These are phyloP conservation scores for Thraustochytrium striatum DNA, from an alignment of 352 stramenopile species.

Conservation along the genomic window DNA sequence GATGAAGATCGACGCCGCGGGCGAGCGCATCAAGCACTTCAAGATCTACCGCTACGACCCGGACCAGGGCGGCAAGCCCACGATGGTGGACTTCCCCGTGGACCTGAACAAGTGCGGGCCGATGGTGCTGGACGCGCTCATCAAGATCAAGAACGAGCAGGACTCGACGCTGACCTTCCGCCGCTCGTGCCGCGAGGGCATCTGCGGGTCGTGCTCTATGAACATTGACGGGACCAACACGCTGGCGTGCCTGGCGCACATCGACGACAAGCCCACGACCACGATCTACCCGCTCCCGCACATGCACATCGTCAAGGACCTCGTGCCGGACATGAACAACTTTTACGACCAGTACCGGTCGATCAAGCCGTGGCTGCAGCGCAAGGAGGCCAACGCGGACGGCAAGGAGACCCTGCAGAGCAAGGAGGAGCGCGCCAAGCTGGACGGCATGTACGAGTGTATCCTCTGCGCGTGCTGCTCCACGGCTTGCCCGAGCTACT, in stretches of 20 bases:
- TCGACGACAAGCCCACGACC: constrained; percentile 70
- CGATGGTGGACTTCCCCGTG: constrained; percentile 91
- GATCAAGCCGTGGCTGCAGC: constrained; percentile 99
- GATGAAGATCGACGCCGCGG: constrained; percentile 34
- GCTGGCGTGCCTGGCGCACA: constrained; percentile 94
- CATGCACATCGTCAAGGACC: constrained; percentile 99
- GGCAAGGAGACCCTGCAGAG: constrained; percentile 69
- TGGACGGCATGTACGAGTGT: constrained; percentile 99
- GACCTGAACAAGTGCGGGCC: constrained; percentile 94
- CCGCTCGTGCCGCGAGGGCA: constrained; percentile 92
- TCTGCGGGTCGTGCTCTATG: constrained; percentile 99
- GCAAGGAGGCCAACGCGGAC: constrained; percentile 76
- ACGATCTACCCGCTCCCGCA: constrained; percentile 97
- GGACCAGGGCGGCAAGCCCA: constrained; percentile 83
- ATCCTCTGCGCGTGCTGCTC: constrained; percentile 99
- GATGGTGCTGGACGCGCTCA: constrained; percentile 98
- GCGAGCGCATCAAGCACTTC: constrained; percentile 93
- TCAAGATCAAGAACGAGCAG: constrained; percentile 99
- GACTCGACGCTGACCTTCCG: constrained; percentile 97
- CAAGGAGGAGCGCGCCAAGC: constrained; percentile 95
- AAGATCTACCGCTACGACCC: constrained; percentile 99
- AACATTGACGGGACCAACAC: constrained; percentile 99
- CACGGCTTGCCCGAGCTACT: constrained; percentile 98
- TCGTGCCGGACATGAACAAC: constrained; percentile 99
- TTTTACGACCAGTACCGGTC: constrained; percentile 94